Evolutionary conservation across 2,329 filamentous ascomycete genomes (phyloP).

Genomic region (Clarireedia monteithiana): DNA sequence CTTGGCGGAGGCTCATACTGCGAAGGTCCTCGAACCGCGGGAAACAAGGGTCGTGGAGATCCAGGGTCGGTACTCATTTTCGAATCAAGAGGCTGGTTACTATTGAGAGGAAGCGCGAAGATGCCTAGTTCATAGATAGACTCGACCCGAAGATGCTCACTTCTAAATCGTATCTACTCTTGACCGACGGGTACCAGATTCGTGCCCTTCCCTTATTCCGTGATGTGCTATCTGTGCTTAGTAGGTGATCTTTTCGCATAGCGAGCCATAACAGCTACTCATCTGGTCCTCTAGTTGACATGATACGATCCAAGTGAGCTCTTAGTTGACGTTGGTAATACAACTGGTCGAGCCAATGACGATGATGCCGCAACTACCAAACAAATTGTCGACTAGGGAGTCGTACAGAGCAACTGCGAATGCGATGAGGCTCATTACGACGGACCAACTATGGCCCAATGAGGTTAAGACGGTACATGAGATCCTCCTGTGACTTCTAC

Average conservation of each 20-base stretch:
- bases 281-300: background rate
- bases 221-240: background rate
- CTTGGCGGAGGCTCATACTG: background rate
- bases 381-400: background rate
- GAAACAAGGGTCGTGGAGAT: background rate
- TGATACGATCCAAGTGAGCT: background rate
- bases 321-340: background rate
- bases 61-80: background rate
- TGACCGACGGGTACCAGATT: background rate
- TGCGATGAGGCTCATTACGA: background rate
- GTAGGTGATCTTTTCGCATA: background rate
- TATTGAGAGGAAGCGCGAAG: background rate
- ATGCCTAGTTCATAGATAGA: background rate
- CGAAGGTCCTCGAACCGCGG: background rate
- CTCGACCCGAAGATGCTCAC: no score
- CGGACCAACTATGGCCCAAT: background rate
- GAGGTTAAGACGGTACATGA: background rate
- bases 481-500: background rate
- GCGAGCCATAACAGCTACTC: background rate
- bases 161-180: background rate
- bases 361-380: background rate
- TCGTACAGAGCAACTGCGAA: background rate
- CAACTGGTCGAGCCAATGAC: background rate
- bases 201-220: background rate
- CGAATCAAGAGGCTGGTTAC: background rate